Base-by-base conservation (phyloP, 129 eudicot genomes). In the Lactuca saligna region DNA sequence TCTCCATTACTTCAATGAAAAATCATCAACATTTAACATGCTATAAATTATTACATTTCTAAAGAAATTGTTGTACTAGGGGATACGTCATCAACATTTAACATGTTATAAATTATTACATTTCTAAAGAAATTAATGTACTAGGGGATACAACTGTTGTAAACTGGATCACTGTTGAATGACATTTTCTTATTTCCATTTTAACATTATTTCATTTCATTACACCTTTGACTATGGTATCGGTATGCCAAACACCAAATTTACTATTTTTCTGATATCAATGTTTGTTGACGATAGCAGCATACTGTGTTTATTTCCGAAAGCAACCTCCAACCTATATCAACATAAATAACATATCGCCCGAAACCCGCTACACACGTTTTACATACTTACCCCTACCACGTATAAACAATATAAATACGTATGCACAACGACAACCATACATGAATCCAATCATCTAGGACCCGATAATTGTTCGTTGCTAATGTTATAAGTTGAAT, bases 401-500 rank as follows among this genome's bases (percentile, higher is more conserved):
- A 53, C 9, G 57, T 53, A 53, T 53, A 15, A 15, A n/a, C 25
- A n/a, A 53, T 4, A 15, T 14, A n/a, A 53, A 53, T n/a, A 53
- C 5, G 51, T 46, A 46, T 46, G 5, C 17, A 53, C 17, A 16
- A 14, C 57, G 25, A 53, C 29, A n/a, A 53, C 57, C 3, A 16
- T n/a, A n/a, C 29, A 5, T n/a, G 10, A 16, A 14, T 15, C 29
- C 57, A 48, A 76, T 82, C 81, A 87, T 82, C 93, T 83, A 1
- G 93, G 93, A 4, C 93, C 93, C 1, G 93, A 81, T 14, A 87
- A 48, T 58, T 78, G 82, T 37, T 81, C 86, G 10, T 84, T 75
- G 15, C 76, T 82, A 14, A 87, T 72, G 55, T 87, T 83, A 38
- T 70, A 73, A 29, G 81, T 87, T 14, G 94, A 87, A 70, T 87